Conservation (phyloP, 495 filamentous ascomycete genomes). For the Penicillium canescens region DNA sequence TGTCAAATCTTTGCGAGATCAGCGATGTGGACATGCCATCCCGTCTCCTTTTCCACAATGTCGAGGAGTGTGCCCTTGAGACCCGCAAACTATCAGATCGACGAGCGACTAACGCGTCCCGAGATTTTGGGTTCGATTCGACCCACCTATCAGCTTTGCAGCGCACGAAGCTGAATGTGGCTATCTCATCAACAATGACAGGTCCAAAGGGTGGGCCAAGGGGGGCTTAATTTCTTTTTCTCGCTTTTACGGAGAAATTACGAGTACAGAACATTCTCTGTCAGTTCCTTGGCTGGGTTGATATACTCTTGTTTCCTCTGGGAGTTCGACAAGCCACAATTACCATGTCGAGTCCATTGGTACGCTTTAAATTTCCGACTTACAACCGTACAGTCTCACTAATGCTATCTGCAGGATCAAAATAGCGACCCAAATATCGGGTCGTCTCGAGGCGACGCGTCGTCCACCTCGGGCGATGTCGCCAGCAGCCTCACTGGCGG, state of each 20-base stretch:
- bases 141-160: constrained; percentile 19
- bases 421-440: constrained; percentile 46
- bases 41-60: too few species aligned
- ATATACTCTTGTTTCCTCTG: neutral
- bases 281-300: constrained; percentile 1
- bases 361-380: neutral
- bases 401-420: constrained; percentile 25
- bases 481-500: constrained; percentile 29
- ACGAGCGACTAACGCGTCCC: constrained; percentile 21
- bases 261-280: constrained; percentile 5
- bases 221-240: constrained; percentile 16
- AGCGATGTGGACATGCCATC: too few species aligned
- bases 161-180: constrained; percentile 15
- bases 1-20: too few species aligned
- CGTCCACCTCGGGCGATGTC: constrained; percentile 36
- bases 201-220: constrained; percentile 24
- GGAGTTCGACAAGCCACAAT: neutral
- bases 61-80: constrained; percentile 1
- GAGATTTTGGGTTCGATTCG: constrained; percentile 14
- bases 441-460: constrained; percentile 43
- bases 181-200: constrained; percentile 27
- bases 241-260: constrained; percentile 15
- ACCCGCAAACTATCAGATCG: constrained; percentile 22
- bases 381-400: constrained; percentile 1
- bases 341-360: constrained; percentile 15